Conservation (phyloP, 2,329 filamentous ascomycete species). For the Fusarium sp. region DNA sequence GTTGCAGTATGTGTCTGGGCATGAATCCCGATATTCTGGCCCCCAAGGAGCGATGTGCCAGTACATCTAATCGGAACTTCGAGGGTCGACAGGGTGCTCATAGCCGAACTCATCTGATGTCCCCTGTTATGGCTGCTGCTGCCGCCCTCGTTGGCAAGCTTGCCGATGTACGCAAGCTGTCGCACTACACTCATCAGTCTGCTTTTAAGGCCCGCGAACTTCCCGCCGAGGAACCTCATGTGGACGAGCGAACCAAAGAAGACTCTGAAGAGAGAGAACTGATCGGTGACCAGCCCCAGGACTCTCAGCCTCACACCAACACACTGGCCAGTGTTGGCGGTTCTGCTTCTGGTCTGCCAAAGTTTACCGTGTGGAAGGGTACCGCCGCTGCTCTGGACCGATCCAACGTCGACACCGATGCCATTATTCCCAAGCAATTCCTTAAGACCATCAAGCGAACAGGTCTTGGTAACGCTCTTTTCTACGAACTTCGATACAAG, state of each 20-base stretch:
- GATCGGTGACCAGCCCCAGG: constrained; percentile 71
- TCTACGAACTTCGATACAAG: constrained; percentile 85
- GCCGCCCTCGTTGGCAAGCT: constrained; percentile 91
- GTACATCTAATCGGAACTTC: constrained; percentile 97
- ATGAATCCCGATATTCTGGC: constrained; percentile 99
- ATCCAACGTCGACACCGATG: constrained; percentile 97
- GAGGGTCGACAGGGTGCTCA: constrained; percentile 94
- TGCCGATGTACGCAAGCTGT: constrained; percentile 87
- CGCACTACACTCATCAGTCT: constrained; percentile 69
- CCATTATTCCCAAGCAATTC: constrained; percentile 99
- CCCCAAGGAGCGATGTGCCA: constrained; percentile 92
- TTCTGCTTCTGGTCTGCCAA: constrained; percentile 75
- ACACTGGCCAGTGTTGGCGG: constrained; percentile 61
- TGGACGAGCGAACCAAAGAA: constrained; percentile 65
- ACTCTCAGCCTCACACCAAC: constrained; percentile 75
- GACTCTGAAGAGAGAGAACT: constrained; percentile 66
- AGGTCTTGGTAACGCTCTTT: constrained; percentile 88
- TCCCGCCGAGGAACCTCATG: constrained; percentile 58
- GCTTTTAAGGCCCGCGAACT: constrained; percentile 69
- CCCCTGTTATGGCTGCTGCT: constrained; percentile 94
- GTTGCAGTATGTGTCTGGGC: constrained; percentile 98
- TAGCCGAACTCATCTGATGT: constrained; percentile 95
- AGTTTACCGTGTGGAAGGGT: constrained; percentile 86
- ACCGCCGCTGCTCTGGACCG: constrained; percentile 89
- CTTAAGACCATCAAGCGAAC: constrained; percentile 99